Conservation (phyloP, 169 alveolate genomes). For the Neospora caninum region DNA sequence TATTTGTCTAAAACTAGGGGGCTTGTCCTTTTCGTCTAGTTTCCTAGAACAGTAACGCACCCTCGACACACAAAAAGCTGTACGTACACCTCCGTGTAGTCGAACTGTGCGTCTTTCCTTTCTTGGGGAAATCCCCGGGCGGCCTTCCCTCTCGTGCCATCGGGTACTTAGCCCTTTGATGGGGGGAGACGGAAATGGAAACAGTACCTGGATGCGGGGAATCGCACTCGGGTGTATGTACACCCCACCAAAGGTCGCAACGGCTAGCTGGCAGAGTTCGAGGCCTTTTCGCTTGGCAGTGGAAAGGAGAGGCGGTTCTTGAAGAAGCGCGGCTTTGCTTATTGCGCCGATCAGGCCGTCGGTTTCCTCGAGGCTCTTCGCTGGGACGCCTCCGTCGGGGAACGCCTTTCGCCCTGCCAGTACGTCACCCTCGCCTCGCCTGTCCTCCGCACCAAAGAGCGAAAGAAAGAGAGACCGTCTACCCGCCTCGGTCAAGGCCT, state of each 20-base stretch:
- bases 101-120: too few relatives aligned
- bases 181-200: not conserved
- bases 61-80: too few relatives aligned
- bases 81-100: too few relatives aligned
- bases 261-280: constrained; percentile 6
- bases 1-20: too few relatives aligned
- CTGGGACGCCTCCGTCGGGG: not conserved
- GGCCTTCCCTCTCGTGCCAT: too few relatives aligned
- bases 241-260: constrained; percentile 24
- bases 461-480: not conserved
- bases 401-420: not conserved
- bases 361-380: not conserved
- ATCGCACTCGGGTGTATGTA: not conserved
- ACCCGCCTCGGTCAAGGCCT: not conserved
- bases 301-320: not conserved
- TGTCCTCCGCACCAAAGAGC: constrained; percentile 18
- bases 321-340: not conserved
- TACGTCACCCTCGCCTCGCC: not conserved
- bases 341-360: not conserved
- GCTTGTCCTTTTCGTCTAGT: too few relatives aligned
- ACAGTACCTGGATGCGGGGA: not conserved
- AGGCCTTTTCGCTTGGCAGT: not conserved
- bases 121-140: too few relatives aligned
- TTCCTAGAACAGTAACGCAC: too few relatives aligned
- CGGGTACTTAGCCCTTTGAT: too few relatives aligned